Base-by-base conservation (phyloP, 106 monocot species). In the Triglochin maritima region DNA sequence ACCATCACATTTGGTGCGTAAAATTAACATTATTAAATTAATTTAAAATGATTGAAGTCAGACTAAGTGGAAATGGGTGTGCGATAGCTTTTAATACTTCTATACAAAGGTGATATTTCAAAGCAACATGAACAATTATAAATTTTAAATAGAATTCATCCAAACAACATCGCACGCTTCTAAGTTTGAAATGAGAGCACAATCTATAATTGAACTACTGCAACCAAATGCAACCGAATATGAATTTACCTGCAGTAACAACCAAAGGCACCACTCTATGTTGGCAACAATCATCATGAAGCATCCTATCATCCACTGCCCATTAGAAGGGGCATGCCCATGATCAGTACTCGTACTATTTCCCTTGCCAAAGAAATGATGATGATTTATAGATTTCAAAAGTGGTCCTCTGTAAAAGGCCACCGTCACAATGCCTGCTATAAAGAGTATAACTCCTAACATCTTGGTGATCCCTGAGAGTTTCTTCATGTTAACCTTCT, bases 321-420 rank as follows among this genome's bases (percentile, higher is more conserved):
- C 50, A 5, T 4, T 72, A 13, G 78, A 72, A 13, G 65, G 44
- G 4, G 44, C 10, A 7, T 9, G 2, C 5, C 46, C 62, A 57
- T 41, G 13, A 13, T 43, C 12, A 42, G 43, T 9, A 17, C 44
- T 11, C 4, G 12, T n/a, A 46, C 57, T 61, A 14, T 4, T 71
- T 4, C 12, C 47, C 50, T 57, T 41, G 8, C 43, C 63, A 13
- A 70, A 48, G 29, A 69, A 43, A 14, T 66, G 78, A 16, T 79
- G 78, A 17, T 62, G 72, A 46, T 70, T 79, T 9, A 70, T 12
- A 3, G 69, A 65, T 49, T 47, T 47, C 5, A 79, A 47, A n/a
- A 47, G 43, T 9, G 80, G 77, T 2, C 84, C 80, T 11, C 7
- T 64, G 60, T 86, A 82, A 58, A 86, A 80, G 70, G 82, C 82